phyloP scores from a whole-genome alignment of 345 rosid species.

The Lepidium sativum region DNA sequence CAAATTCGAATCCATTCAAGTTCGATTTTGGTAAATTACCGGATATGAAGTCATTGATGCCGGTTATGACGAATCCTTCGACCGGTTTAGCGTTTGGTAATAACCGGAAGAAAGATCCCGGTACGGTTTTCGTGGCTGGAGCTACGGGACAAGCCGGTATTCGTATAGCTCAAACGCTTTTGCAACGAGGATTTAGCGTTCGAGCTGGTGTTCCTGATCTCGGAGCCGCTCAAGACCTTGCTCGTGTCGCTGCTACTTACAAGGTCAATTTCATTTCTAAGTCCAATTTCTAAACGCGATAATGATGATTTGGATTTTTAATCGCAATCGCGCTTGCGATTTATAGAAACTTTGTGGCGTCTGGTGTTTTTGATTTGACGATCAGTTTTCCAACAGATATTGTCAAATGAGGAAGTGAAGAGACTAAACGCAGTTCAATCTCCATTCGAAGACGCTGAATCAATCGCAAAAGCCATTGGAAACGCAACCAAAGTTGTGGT shows the following conservation, averaged over 20 bases:
- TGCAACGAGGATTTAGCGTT: slow-evolving; percentile 77
- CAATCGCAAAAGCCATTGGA: slow-evolving; percentile 94
- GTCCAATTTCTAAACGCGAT: neutral
- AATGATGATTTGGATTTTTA: neutral
- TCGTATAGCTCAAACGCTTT: slow-evolving; percentile 61
- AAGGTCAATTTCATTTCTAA: too few species aligned
- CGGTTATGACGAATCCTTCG: slow-evolving; percentile 40
- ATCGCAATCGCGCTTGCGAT: neutral
- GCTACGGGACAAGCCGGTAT: slow-evolving; percentile 91
- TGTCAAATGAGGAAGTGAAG: slow-evolving; percentile 64
- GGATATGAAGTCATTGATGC: slow-evolving; percentile 56
- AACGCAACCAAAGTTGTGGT: slow-evolving; percentile 92
- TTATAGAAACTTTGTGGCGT: neutral
- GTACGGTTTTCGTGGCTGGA: slow-evolving; percentile 84
- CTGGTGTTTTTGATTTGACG: slow-evolving; percentile 6
- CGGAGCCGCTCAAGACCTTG: slow-evolving; percentile 74
- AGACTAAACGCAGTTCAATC: slow-evolving; percentile 87
- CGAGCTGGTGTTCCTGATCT: slow-evolving; percentile 90
- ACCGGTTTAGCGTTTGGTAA: slow-evolving; percentile 55
- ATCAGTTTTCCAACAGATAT: slow-evolving; percentile 39
- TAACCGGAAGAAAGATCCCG: slow-evolving; percentile 59
- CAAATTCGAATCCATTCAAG: slow-evolving; percentile 46
- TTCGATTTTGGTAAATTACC: slow-evolving; percentile 53
- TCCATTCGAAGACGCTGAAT: slow-evolving; percentile 53
- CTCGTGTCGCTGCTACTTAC: slow-evolving; percentile 73